These are phyloP conservation scores for Stephania yunnanensis DNA, from an alignment of 164 flowering plant species.

Conservation along the genomic window DNA sequence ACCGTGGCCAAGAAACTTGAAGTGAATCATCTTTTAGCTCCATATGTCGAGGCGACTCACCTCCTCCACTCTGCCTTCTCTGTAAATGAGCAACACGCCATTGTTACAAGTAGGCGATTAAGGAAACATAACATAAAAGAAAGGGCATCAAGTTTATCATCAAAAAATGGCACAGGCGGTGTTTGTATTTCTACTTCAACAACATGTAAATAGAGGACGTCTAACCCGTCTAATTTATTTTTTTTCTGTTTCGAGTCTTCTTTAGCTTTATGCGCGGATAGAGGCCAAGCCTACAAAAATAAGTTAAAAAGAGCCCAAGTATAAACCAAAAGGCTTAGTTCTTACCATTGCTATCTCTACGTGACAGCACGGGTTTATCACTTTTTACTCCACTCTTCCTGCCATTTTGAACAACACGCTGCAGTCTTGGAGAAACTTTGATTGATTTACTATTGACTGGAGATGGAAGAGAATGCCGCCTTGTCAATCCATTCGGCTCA, in stretches of 20 bases:
- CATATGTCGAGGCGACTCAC: not conserved
- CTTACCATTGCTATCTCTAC: slow-evolving; percentile 66
- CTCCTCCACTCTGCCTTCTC: slow-evolving; percentile 3
- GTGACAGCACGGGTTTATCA: slow-evolving; percentile 40
- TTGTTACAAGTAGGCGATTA: not conserved
- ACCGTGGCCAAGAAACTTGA: not conserved
- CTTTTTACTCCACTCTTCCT: slow-evolving; percentile 35
- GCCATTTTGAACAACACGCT: slow-evolving; percentile 30
- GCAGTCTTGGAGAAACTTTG: slow-evolving; percentile 47
- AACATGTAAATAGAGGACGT: not conserved
- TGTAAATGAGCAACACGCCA: not conserved
- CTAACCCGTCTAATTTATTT: no score
- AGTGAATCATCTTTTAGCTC: not conserved
- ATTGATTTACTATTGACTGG: slow-evolving; percentile 41
- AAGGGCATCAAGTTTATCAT: not conserved
- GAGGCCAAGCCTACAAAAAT: no score
- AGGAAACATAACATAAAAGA: no score
- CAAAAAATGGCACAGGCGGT: not conserved
- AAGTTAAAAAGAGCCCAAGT: not conserved
- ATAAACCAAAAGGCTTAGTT: not conserved
- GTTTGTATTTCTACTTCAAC: no score
- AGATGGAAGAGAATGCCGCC: slow-evolving; percentile 71
- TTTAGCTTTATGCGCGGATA: no score
- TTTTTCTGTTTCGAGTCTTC: no score
- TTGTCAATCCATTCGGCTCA: slow-evolving; percentile 42